Evolutionary conservation across 768 basidiomycete species (phyloP), one percentile per base, ranked within the genome.

Genomic region (Gloeostereum incarnatum): DNA sequence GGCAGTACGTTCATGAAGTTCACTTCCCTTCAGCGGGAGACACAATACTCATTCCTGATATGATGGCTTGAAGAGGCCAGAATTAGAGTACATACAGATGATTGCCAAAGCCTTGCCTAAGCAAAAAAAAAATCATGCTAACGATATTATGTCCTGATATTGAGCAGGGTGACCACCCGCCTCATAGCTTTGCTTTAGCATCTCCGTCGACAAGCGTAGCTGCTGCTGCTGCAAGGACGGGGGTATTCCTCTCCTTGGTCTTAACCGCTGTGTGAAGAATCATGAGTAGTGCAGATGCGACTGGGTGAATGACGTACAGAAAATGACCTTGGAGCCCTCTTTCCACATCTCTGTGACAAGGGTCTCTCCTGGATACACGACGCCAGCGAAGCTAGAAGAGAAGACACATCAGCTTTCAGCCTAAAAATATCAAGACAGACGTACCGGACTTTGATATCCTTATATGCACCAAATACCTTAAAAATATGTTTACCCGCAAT

Each of bases 291-390:
- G n/a, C n/a, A 16, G 19, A 11, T 22, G 6, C 16, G 20, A 23
- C 16, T 17, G 26, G 4, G 19, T 17, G 16, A 13, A 36, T 21
- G 5, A 72, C 89, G 55, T 49, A 96, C 91, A 66, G 58, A 99
- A 99, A 35, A 97, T 78, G 39, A 98, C 81, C 61, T 80, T 96
- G 44, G 71, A 59, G 2, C 82, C 87, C 49, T 96, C 91, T 57
- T 92, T 96, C 96, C 96, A 99, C 94, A 98, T 97, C 56, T 89
- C 80, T 0, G 94, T 99, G 10, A 91, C 67, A 37, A 98, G 71
- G 2, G 94, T 98, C 61, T 98, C 92, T 0, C 93, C 94, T 2
- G 94, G 96, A 55, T 83, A 93, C 17, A 98, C 90, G 2, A 89
- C 78, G 3, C 90, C 91, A 0, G 84, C 77, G 58, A 98, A 94